A percentile compares a stretch with the other conserved stretches of the same genome.
These are phyloP conservation scores for Ramaria sp. DNA, from an alignment of 768 basidiomycete species.

Conservation along the genomic window DNA sequence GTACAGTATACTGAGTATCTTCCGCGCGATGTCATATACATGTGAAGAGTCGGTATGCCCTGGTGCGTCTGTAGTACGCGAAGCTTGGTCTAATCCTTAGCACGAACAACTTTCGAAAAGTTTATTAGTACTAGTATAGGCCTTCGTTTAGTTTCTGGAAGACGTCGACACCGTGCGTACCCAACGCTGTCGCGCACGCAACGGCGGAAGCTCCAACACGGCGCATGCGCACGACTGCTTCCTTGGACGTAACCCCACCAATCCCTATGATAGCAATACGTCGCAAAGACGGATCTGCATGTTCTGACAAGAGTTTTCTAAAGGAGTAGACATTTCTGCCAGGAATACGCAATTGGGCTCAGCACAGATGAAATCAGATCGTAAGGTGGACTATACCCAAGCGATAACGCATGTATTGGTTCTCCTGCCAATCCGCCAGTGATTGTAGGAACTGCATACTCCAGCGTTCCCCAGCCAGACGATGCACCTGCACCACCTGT, in stretches of 20 bases:
- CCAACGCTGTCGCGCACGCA: constrained; percentile 47
- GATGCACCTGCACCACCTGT: neutral
- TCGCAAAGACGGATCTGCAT: constrained; percentile 29
- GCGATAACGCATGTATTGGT: constrained; percentile 58
- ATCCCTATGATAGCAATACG: constrained; percentile 61
- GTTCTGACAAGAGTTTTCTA: constrained; percentile 35
- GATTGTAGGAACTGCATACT: constrained; percentile 52
- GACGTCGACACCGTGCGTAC: constrained; percentile 27
- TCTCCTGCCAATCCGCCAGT: constrained; percentile 74
- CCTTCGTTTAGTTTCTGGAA: constrained; percentile 20
- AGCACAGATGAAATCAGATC: neutral
- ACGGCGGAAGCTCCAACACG: constrained; percentile 64
- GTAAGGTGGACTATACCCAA: constrained; percentile 41
- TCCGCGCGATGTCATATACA: no score
- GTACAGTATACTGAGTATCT: no score
- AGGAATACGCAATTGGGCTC: neutral
- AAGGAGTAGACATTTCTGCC: constrained; percentile 34
- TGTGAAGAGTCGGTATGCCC: no score
- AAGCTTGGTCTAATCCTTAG: no score
- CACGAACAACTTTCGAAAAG: no score
- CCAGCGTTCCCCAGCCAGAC: neutral
- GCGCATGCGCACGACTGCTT: constrained; percentile 56
- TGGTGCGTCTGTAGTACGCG: no score
- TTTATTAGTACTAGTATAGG: no score
- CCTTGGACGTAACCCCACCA: constrained; percentile 65